Conservation (phyloP, 805 yeast genomes). For the Wickerhamia fluorescens region DNA sequence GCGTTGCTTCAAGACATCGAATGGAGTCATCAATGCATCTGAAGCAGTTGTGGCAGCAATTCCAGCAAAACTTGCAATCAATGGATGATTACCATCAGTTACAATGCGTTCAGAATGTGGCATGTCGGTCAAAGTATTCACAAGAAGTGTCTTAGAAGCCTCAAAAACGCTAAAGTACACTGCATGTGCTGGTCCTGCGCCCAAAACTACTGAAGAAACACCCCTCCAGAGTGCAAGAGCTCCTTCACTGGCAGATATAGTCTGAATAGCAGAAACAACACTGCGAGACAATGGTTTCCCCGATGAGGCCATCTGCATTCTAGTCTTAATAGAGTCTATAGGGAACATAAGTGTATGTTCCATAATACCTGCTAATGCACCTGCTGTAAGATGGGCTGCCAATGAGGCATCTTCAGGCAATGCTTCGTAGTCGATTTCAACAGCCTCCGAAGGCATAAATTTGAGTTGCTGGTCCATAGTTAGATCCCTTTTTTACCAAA, state of each 20-base stretch:
- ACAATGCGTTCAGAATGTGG: conserved; percentile 34
- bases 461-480: conserved; percentile 18
- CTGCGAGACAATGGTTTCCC: conserved; percentile 24
- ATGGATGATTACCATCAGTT: conserved; percentile 66
- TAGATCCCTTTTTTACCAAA: neutral
- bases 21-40: conserved; percentile 96
- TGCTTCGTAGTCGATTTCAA: conserved; percentile 82
- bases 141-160: conserved; percentile 56
- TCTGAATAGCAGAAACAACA: conserved; percentile 60
- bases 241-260: conserved; percentile 83
- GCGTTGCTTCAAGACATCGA: conserved; percentile 90
- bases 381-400: conserved; percentile 78
- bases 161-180: conserved; percentile 94
- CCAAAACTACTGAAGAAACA: conserved; percentile 80
- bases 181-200: conserved; percentile 99
- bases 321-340: conserved; percentile 89
- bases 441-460: conserved; percentile 23
- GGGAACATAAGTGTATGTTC: conserved; percentile 98
- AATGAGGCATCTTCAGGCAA: conserved; percentile 83
- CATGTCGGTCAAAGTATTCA: conserved; percentile 31
- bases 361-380: conserved; percentile 99
- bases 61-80: conserved; percentile 82
- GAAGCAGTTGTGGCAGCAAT: conserved; percentile 87
- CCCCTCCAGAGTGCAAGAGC: conserved; percentile 89
- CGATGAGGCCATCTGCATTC: conserved; percentile 66